Percentiles rank a stretch among this genome's conserved stretches.
phyloP scores from a whole-genome alignment of 2,329 filamentous ascomycete genomes.

The Didymella pomorum region DNA sequence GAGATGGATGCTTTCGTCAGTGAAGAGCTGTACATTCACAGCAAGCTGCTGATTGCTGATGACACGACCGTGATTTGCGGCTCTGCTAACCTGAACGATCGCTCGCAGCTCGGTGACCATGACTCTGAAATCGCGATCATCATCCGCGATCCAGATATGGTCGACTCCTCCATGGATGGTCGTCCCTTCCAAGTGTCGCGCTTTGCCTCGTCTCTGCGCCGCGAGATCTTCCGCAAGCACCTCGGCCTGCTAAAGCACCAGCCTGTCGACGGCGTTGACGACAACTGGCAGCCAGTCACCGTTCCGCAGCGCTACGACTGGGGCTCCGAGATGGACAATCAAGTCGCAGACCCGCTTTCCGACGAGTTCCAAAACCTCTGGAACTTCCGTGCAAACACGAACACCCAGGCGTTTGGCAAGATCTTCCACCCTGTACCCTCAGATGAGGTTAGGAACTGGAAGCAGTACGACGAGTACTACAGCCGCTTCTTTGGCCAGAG shows the following conservation, averaged over 20 bases:
- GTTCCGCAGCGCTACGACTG: constrained; percentile 62
- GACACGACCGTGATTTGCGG: constrained; percentile 84
- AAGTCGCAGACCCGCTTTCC: constrained; percentile 78
- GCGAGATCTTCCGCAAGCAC: constrained; percentile 90
- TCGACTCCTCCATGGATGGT: constrained; percentile 78
- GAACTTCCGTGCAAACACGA: constrained; percentile 74
- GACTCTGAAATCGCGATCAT: constrained; percentile 91
- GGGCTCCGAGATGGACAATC: constrained; percentile 55
- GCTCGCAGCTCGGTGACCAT: constrained; percentile 81
- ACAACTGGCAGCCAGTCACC: constrained; percentile 66
- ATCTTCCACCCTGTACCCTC: constrained; percentile 83
- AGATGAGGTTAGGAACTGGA: constrained; percentile 73
- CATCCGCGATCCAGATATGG: constrained; percentile 76
- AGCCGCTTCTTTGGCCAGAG: constrained; percentile 66
- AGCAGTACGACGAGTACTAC: constrained; percentile 77
- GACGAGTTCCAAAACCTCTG: constrained; percentile 75
- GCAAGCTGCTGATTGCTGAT: constrained; percentile 80
- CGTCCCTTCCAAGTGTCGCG: constrained; percentile 73
- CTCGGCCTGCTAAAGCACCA: constrained; percentile 83
- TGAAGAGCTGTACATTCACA: constrained; percentile 70
- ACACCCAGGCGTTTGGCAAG: constrained; percentile 81
- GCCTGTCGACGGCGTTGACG: constrained; percentile 66
- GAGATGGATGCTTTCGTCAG: constrained; percentile 70
- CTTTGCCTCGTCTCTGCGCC: constrained; percentile 81
- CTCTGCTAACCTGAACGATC: constrained; percentile 73